Conservation (phyloP, 768 basidiomycete species). For the Phylloporus arenicola region DNA sequence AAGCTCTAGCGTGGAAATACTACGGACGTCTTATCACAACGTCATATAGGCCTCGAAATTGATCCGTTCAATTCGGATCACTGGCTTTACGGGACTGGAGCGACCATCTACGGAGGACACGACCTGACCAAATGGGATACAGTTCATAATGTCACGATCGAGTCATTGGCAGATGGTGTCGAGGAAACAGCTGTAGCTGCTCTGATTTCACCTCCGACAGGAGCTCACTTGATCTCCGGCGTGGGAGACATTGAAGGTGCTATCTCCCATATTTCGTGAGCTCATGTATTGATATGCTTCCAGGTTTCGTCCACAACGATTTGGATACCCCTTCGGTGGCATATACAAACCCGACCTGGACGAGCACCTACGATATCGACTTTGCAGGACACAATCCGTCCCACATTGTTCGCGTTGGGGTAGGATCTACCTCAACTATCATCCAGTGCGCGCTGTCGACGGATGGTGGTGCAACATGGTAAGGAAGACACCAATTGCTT, state of each 20-base stretch:
- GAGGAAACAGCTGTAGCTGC: constrained; percentile 58
- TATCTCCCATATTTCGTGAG: not conserved
- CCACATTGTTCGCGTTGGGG: constrained; percentile 7
- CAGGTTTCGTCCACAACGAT: constrained; percentile 9
- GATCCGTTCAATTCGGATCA: constrained; percentile 67
- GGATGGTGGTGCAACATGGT: constrained; percentile 9
- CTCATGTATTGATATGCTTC: not conserved
- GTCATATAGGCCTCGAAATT: constrained; percentile 42
- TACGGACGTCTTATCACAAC: not conserved
- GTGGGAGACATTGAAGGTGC: constrained; percentile 41
- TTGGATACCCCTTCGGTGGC: constrained; percentile 1
- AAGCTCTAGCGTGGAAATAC: not conserved
- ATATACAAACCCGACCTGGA: constrained; percentile 7
- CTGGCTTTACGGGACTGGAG: constrained; percentile 68
- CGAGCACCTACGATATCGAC: constrained; percentile 5
- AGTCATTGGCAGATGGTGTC: constrained; percentile 57
- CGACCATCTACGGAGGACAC: constrained; percentile 56
- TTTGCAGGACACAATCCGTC: constrained; percentile 10
- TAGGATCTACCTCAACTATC: not conserved
- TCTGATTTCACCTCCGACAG: constrained; percentile 58
- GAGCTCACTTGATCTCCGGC: constrained; percentile 51
- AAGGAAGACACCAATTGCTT: not conserved
- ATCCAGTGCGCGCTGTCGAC: constrained; percentile 9
- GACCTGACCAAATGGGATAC: constrained; percentile 58
- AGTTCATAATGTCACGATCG: constrained; percentile 50